Evolutionary conservation across 148 eudicot species (phyloP).

Genomic region (Agrostemma githago): DNA sequence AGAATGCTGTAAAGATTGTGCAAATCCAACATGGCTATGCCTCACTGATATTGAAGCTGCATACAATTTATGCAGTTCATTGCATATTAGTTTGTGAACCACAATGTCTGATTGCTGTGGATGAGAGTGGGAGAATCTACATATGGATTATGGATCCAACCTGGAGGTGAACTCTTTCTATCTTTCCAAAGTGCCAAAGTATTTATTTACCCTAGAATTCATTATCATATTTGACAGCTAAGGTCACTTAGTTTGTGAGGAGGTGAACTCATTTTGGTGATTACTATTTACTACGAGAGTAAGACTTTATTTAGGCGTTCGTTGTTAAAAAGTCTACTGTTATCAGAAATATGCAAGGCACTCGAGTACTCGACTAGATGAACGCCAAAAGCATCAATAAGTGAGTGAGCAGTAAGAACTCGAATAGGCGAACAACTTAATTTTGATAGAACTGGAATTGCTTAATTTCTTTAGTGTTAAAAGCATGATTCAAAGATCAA

Average conservation of each 20-base stretch:
- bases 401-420: too few relatives aligned
- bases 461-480: too few relatives aligned
- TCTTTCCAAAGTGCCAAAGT: background rate
- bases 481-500: too few relatives aligned
- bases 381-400: too few relatives aligned
- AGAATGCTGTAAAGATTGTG: conserved; percentile 74
- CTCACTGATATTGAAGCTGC: conserved; percentile 49
- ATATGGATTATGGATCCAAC: conserved; percentile 84
- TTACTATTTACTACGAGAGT: background rate
- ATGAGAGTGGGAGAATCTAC: conserved; percentile 76
- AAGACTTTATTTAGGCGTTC: background rate
- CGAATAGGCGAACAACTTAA: too few relatives aligned
- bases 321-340: conserved; percentile 1
- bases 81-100: conserved; percentile 79
- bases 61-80: conserved; percentile 44
- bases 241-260: background rate
- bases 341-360: background rate
- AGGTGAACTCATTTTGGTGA: background rate
- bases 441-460: too few relatives aligned
- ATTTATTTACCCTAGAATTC: background rate
- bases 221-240: background rate
- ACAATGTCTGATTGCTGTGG: conserved; percentile 60
- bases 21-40: conserved; percentile 64
- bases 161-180: conserved; percentile 63
- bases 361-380: background rate